Evolutionary conservation across 208 protist genomes (phyloP), one percentile per base, ranked within the genome.

Genomic region (Trypanosoma caninum): DNA sequence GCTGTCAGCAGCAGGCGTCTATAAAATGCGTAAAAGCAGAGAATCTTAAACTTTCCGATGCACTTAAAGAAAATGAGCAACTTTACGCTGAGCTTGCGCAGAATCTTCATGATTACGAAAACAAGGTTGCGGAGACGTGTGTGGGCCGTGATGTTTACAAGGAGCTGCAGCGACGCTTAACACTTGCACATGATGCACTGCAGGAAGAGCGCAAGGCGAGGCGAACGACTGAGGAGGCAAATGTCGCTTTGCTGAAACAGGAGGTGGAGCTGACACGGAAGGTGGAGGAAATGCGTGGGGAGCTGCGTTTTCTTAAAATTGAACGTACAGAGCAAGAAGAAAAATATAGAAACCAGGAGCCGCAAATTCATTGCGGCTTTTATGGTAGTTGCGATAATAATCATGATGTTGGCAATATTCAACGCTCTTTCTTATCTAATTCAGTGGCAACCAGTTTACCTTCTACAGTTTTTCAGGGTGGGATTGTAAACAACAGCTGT

Each of bases 241-340:
- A 68, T 14, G 68, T 59, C 18, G 42, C 54, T 6, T 40, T 72
- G 45, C 30, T n/a, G n/a, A 31, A 58, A 40, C 45, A 59, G 9
- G 72, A 83, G 41, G 48, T 83, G 28, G 35, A 48, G 22, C 50
- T 78, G 30, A 57, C 50, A 20, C 38, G 40, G 18, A 20, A 7
- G 2, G 22, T 59, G 27, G 65, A 75, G 31, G 40, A 65, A 23
- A 42, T 74, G 22, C 61, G 60, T 13, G 66, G 66, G 52, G 62
- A 79, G 27, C 40, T 79, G n/a, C 77, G 72, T 0, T 47, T 61
- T 10, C 65, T 81, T 0, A 66, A 64, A 14, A 73, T 81, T 42
- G 69, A 81, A 31, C 46, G 69, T 3, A 56, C 35, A 16, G 30
- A 62, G 25, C 40, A 30, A n/a, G n/a, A n/a, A n/a, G n/a, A n/a